A percentile compares a stretch with the other conserved stretches of the same genome.
Conservation (phyloP, 352 stramenopile genomes). For the Phytophthora pisi region DNA sequence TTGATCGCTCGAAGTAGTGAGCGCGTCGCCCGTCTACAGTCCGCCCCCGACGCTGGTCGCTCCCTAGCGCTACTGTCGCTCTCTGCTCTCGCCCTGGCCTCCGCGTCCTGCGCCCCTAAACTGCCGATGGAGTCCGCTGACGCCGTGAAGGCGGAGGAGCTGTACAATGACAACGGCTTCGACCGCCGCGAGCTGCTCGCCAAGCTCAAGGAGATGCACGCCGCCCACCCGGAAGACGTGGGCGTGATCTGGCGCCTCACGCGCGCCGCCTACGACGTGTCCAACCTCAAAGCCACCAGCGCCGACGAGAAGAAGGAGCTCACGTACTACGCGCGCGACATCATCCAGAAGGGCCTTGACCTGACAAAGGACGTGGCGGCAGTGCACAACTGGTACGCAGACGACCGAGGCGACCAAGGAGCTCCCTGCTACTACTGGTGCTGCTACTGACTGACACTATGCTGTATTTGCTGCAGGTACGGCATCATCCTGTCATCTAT, state of each 20-base stretch:
- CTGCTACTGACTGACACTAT: not conserved
- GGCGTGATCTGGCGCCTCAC: constrained; percentile 72
- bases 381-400: constrained; percentile 80
- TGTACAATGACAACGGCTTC: constrained; percentile 79
- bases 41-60: constrained; percentile 4
- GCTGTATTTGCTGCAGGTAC: constrained; percentile 38
- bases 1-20: constrained; percentile 1
- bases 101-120: constrained; percentile 27
- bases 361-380: constrained; percentile 60
- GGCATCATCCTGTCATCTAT: constrained; percentile 86
- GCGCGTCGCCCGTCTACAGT: constrained; percentile 14
- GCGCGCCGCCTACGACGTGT: constrained; percentile 70
- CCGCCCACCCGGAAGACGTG: constrained; percentile 57
- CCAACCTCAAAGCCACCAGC: constrained; percentile 55
- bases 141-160: constrained; percentile 75
- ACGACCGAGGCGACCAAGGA: not conserved
- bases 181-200: constrained; percentile 72
- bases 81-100: constrained; percentile 20
- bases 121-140: constrained; percentile 63
- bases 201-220: constrained; percentile 66
- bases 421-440: not conserved
- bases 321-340: constrained; percentile 67
- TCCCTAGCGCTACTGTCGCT: constrained; percentile 32
- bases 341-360: constrained; percentile 62
- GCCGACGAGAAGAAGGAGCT: constrained; percentile 78